These are phyloP conservation scores for Platanthera zijinensis DNA, from an alignment of 106 monocot genomes.

Conservation along the genomic window DNA sequence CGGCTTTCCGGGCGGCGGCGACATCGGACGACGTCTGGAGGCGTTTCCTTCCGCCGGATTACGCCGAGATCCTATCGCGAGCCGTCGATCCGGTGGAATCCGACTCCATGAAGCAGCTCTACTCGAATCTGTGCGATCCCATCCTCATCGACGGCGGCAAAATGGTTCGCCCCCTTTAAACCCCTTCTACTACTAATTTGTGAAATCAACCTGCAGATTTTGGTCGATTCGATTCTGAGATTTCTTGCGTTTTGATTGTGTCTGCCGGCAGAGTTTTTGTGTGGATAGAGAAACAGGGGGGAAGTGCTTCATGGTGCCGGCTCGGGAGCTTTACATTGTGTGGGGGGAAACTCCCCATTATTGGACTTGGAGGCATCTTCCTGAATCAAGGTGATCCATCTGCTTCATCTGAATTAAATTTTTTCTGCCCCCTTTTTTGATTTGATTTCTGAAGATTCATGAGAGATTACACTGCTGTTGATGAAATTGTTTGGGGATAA, in stretches of 20 bases:
- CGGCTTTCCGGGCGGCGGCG: conserved; percentile 26
- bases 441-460: neutral
- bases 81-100: conserved; percentile 15
- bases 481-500: neutral
- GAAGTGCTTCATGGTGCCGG: conserved; percentile 61
- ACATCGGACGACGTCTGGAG: conserved; percentile 39
- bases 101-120: conserved; percentile 35
- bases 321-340: conserved; percentile 44
- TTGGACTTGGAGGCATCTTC: conserved; percentile 41
- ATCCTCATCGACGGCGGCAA: conserved; percentile 43
- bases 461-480: neutral
- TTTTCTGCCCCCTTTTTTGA: neutral
- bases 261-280: conserved; percentile 44
- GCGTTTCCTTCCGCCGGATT: conserved; percentile 36
- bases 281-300: conserved; percentile 54
- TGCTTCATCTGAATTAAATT: neutral
- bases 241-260: neutral
- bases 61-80: conserved; percentile 21
- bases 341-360: conserved; percentile 49
- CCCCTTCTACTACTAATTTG: neutral
- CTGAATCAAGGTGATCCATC: conserved; percentile 35
- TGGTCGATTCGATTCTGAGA: neutral
- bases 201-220: neutral
- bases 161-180: conserved; percentile 14
- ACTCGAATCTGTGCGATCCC: conserved; percentile 27